Evolutionary conservation across 2,329 filamentous ascomycete genomes (phyloP), one percentile per base, ranked within the genome.

Genomic region (Chrysosporium keratinophilum): DNA sequence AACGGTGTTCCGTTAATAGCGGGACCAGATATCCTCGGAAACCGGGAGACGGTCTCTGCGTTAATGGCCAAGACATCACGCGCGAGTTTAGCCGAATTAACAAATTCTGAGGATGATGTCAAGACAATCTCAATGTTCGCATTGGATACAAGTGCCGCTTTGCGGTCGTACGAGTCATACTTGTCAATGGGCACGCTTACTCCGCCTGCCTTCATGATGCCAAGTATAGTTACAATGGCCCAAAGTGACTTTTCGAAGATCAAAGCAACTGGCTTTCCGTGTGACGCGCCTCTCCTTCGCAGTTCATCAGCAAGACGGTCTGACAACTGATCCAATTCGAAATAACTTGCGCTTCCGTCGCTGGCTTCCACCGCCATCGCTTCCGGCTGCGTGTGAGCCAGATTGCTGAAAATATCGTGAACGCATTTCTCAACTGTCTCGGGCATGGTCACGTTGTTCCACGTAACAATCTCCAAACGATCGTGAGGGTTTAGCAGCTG

Each of bases 141-240:
- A 1, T 68, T 58, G 14, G 93, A 59, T n/a, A n/a, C n/a, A n/a
- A n/a, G n/a, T n/a, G n/a, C n/a, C n/a, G n/a, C n/a, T n/a, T n/a
- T n/a, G n/a, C n/a, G n/a, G n/a, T n/a, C n/a, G n/a, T n/a, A n/a
- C n/a, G n/a, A 40, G 52, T n/a, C 47, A 56, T 23, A 51, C 17
- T 93, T 86, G 76, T 87, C 75, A 3, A 95, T 74, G 0, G 88
- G 87, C 14, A 95, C 69, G 63, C 93, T 93, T 6, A 82, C 87
- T 61, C 82, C 83, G 5, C 88, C 87, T 5, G 81, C 72, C 63
- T 94, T 94, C 28, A 88, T 67, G 17, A 84, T 77, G 0, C 81
- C 88, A 28, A 95, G 73, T 31, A 95, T 86, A 0, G 81, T 76
- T 23, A 83, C 74, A 62, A 95, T 95, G 0, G 94, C 70, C 28